phyloP scores from a whole-genome alignment of 805 yeast genomes.

The Maudiozyma bulderi region DNA sequence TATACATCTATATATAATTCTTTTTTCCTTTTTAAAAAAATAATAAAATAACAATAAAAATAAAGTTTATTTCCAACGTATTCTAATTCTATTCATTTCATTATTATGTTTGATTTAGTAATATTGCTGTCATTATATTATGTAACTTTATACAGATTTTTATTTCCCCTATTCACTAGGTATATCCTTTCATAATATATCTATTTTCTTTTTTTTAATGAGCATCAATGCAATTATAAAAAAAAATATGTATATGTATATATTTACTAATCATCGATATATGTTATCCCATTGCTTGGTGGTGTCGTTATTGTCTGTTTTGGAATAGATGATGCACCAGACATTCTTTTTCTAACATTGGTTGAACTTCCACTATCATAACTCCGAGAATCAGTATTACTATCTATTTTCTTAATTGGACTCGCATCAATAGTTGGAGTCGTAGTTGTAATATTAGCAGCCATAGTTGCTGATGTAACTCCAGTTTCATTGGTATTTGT shows the following conservation, averaged over 20 bases:
- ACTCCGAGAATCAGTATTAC: background rate
- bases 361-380: conserved; percentile 1
- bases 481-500: background rate
- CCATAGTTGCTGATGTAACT: background rate
- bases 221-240: no score
- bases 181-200: no score
- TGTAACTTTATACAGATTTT: no score
- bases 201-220: no score
- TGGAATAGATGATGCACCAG: background rate
- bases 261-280: background rate
- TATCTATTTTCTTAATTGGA: background rate
- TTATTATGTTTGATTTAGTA: no score
- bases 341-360: background rate
- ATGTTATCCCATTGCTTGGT: background rate
- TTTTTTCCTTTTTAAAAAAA: no score
- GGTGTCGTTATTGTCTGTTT: background rate
- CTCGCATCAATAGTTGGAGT: background rate
- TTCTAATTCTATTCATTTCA: no score
- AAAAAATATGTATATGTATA: background rate
- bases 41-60: no score
- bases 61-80: no score
- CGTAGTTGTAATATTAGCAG: background rate
- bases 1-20: no score
- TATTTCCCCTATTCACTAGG: no score
- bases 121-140: no score